phyloP scores from a whole-genome alignment of 768 basidiomycete genomes.

The Boletus insuetus region DNA sequence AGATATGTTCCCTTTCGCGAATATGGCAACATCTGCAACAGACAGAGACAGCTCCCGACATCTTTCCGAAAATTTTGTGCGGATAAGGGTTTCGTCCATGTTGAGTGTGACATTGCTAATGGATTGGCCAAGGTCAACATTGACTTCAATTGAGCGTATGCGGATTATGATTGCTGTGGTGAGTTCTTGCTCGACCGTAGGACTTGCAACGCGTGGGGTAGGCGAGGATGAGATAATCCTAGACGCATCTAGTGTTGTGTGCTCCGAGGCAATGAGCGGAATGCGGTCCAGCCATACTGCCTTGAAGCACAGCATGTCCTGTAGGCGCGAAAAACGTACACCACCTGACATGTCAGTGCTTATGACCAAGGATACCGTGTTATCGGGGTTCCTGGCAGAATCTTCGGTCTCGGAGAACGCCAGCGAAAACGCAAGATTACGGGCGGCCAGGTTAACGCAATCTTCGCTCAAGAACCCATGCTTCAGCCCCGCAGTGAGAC shows the following conservation, averaged over 20 bases:
- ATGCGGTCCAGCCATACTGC: conserved; percentile 92
- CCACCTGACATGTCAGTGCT: conserved; percentile 82
- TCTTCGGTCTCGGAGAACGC: conserved; percentile 57
- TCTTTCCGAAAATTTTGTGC: conserved; percentile 61
- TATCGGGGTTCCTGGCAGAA: conserved; percentile 35
- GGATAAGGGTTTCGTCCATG: conserved; percentile 59
- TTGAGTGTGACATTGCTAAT: conserved; percentile 71
- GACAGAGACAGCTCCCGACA: conserved; percentile 65
- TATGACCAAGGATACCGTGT: conserved; percentile 69
- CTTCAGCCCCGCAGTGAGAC: conserved; percentile 75
- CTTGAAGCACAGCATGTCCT: conserved; percentile 93
- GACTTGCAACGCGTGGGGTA: conserved; percentile 10
- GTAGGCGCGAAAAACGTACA: conserved; percentile 80
- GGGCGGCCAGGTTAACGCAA: conserved; percentile 74
- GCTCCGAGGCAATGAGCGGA: conserved; percentile 59
- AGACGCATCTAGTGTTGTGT: conserved; percentile 20
- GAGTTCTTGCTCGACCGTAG: conserved; percentile 41
- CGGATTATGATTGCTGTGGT: conserved; percentile 66
- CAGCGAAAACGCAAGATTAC: conserved; percentile 78
- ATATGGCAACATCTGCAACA: conserved; percentile 50
- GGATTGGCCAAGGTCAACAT: conserved; percentile 82
- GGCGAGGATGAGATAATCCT: conserved; percentile 15
- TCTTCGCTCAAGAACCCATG: conserved; percentile 86
- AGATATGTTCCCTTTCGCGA: conserved; percentile 68
- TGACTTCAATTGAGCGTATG: conserved; percentile 68